Evolutionary conservation across 352 stramenopile genomes (phyloP).

Genomic region (Phytopythium cucurbitacearum): DNA sequence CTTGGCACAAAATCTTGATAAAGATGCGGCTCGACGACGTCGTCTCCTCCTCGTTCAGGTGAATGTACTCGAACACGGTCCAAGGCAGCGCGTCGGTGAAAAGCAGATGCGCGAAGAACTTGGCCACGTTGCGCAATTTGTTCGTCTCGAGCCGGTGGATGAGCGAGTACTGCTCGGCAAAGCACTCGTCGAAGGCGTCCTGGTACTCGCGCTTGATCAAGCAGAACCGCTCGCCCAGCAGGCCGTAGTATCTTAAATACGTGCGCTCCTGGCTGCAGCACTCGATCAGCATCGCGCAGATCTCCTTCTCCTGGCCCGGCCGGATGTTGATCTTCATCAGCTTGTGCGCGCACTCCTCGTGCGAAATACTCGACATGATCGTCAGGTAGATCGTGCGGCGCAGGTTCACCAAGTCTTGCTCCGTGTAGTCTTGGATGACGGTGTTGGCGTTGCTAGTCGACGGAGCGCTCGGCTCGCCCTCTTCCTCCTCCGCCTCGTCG

Average conservation of each 20-base stretch:
- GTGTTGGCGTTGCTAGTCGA: slow-evolving; percentile 22
- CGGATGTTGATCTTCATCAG: slow-evolving; percentile 97
- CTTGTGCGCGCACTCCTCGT: slow-evolving; percentile 99
- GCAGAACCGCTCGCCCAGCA: slow-evolving; percentile 97
- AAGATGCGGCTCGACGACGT: slow-evolving; percentile 99
- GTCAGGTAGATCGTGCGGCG: slow-evolving; percentile 98
- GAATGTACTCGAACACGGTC: slow-evolving; percentile 96
- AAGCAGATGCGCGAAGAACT: slow-evolving; percentile 98
- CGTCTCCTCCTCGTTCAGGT: slow-evolving; percentile 98
- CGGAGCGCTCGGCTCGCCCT: slow-evolving; percentile 15
- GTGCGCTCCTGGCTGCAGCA: slow-evolving; percentile 98
- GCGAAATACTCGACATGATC: slow-evolving; percentile 99
- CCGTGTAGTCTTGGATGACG: slow-evolving; percentile 96
- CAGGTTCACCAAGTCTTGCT: slow-evolving; percentile 97
- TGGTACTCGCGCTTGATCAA: slow-evolving; percentile 95
- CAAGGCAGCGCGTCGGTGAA: slow-evolving; percentile 97
- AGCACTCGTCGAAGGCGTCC: slow-evolving; percentile 93
- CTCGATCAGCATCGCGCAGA: slow-evolving; percentile 99
- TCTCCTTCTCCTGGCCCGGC: slow-evolving; percentile 94
- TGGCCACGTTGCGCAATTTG: slow-evolving; percentile 98
- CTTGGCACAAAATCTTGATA: slow-evolving; percentile 98
- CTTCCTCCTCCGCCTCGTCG: slow-evolving; percentile 38
- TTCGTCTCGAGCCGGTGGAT: slow-evolving; percentile 99
- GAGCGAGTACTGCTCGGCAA: slow-evolving; percentile 93
- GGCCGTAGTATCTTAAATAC: slow-evolving; percentile 96